Base-by-base conservation (phyloP, 495 filamentous ascomycete species). In the Xylaria scruposa region DNA sequence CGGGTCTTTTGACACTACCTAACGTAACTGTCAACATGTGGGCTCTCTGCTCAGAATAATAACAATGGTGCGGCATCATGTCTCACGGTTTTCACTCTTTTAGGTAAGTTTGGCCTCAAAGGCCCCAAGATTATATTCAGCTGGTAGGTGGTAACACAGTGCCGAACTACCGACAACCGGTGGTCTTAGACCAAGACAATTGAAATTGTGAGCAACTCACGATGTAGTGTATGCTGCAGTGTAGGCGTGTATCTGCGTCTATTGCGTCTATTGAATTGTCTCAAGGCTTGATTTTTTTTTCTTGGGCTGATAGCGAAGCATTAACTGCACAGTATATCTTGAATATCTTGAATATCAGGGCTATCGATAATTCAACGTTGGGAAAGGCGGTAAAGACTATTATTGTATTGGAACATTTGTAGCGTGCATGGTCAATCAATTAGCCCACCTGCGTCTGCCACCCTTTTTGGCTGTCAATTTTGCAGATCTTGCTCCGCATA, bases 321-420 rank as follows among this genome's bases (percentile, higher is more conserved):
- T 12, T 60, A 60, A 38, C 3, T 36, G 58, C 31, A 60, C 33
- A 60, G 31, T 13, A 17, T 38, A 5, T 19, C 13, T 60, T 21
- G n/a, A n/a, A 17, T 38, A 5, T 19, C 13, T 60, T 21, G n/a
- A n/a, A 19, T 38, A 15, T 13, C 15, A 56, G 26, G 26, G 21
- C 19, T 17, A 17, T 0, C 12, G 8, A 26, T 10, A 17, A 31
- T 31, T 17, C 13, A 56, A 31, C 12, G 53, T 31, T 17, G 2
- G 26, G 53, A 56, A 56, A 56, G 13, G 53, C 53, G 53, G 53
- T 56, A 56, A 54, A 26, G 12, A 54, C 47, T 21, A 51, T 21
- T 49, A 49, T 21, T 21, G 47, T 21, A 51, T 9, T 7, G n/a
- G 47, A 24, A 51, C n/a, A 12, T 51, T 56, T 17, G 21, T 56